Evolutionary conservation across 805 yeast genomes (phyloP), one percentile per base, ranked within the genome.

Genomic region (Priceomyces medius): DNA sequence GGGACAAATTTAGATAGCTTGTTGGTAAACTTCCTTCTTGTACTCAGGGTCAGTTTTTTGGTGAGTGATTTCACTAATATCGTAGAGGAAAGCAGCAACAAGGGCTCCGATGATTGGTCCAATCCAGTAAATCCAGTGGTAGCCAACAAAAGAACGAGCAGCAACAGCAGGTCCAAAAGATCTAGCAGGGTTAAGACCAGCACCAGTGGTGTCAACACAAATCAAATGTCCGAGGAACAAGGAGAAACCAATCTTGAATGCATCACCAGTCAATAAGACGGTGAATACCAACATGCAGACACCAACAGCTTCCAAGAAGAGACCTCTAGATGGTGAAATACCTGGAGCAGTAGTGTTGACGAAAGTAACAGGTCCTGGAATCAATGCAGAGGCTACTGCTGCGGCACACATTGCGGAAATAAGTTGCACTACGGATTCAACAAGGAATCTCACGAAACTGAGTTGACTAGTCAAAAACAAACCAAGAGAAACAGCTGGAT

Each of bases 111-210:
- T 58, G 41, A 81, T 54, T 46, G 96, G 96, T 41, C 96, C 96
- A 43, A 88, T 80, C 93, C 95, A 87, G 76, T 88, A 88, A 50
- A 88, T 87, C 95, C 95, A 88, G 74, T 81, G 88, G 70, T 88
- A 88, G 56, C 56, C 61, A 26, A 96, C 95, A 82, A 88, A 88
- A 17, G 78, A 71, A 43, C 63, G 71, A 41, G 77, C 76, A 45
- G 89, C 95, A 46, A 87, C 71, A 60, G 82, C 77, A 40, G 96
- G 95, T 58, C 96, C 96, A 43, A 88, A 77, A 24, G 87, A 71
- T 74, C 96, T 81, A 35, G 96, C 96, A 43, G 96, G 96, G 76
- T 88, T 88, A 58, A 87, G 73, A 61, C 96, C 96, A 29, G 95
- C 95, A 61, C 96, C 96, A 38, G 95, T 85, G 72, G 78, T 84